A percentile compares a stretch with the other conserved stretches of the same genome.
These are phyloP conservation scores for Conticribra guillardii DNA, from an alignment of 108 stramenopile genomes.

Conservation along the genomic window DNA sequence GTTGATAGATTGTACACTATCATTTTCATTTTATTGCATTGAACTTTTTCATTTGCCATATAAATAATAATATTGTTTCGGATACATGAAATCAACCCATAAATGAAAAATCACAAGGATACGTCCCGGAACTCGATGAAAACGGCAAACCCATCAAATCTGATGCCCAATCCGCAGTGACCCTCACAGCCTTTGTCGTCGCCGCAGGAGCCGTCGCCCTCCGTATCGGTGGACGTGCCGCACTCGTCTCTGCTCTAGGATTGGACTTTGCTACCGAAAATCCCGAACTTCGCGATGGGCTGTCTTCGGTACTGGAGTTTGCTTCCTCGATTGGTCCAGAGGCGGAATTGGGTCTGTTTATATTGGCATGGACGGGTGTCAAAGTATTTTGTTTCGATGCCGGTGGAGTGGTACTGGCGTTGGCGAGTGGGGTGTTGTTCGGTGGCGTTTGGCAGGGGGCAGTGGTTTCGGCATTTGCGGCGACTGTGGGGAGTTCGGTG, in stretches of 20 bases:
- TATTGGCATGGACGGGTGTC: constrained; percentile 76
- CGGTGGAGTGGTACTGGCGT: constrained; percentile 81
- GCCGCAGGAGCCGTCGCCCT: constrained; percentile 87
- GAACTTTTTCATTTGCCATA: too few relatives aligned
- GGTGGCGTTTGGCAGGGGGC: constrained; percentile 93
- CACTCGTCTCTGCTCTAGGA: constrained; percentile 77
- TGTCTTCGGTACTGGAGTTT: constrained; percentile 69
- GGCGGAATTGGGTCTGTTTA: constrained; percentile 57
- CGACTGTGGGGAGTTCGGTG: constrained; percentile 85
- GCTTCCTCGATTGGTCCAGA: constrained; percentile 63
- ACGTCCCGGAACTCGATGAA: constrained; percentile 65
- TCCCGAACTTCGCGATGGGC: constrained; percentile 75
- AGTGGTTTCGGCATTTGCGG: constrained; percentile 71
- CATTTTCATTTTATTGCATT: too few relatives aligned
- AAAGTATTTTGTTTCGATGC: constrained; percentile 88
- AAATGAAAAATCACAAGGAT: constrained; percentile 1
- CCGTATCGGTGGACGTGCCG: constrained; percentile 88
- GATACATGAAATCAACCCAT: too few relatives aligned
- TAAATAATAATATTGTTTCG: too few relatives aligned
- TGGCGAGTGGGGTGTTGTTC: constrained; percentile 88
- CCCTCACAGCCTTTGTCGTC: constrained; percentile 82
- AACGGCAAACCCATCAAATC: constrained; percentile 61
- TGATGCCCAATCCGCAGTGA: constrained; percentile 73
- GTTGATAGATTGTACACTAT: not conserved
- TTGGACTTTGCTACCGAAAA: constrained; percentile 86